Conservation (phyloP, 1,284 basidiomycete species). For the Athelia psychrophila region DNA sequence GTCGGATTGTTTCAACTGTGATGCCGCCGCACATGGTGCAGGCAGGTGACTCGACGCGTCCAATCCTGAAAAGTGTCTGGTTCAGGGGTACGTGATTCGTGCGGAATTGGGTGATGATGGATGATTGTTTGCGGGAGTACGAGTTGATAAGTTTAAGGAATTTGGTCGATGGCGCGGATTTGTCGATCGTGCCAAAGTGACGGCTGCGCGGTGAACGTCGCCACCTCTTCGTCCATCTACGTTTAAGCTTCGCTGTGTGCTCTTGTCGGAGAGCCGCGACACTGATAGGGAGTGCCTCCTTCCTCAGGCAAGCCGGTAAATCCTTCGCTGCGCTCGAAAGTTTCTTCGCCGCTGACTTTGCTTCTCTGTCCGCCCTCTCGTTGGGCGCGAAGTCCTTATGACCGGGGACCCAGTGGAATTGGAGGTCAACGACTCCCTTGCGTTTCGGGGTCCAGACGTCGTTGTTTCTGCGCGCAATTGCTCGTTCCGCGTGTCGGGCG, state of each 20-base stretch:
- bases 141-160: conserved; percentile 3
- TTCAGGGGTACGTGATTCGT: conserved; percentile 23
- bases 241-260: background rate
- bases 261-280: conserved; percentile 2
- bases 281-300: background rate
- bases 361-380: background rate
- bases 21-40: conserved; percentile 17
- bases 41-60: conserved; percentile 2
- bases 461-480: background rate
- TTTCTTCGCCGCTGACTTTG: background rate
- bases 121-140: conserved; percentile 7
- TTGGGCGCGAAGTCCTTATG: background rate
- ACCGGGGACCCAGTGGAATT: background rate
- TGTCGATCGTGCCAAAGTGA: background rate
- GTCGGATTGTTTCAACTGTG: conserved; percentile 14
- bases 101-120: conserved; percentile 23
- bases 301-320: background rate
- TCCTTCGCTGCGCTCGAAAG: background rate
- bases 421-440: background rate
- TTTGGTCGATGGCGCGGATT: background rate
- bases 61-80: conserved; percentile 19
- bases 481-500: background rate
- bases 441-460: background rate
- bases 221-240: background rate
- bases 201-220: background rate